phyloP scores from a whole-genome alignment of 2,329 filamentous ascomycete species.

The Byssothecium circinans region DNA sequence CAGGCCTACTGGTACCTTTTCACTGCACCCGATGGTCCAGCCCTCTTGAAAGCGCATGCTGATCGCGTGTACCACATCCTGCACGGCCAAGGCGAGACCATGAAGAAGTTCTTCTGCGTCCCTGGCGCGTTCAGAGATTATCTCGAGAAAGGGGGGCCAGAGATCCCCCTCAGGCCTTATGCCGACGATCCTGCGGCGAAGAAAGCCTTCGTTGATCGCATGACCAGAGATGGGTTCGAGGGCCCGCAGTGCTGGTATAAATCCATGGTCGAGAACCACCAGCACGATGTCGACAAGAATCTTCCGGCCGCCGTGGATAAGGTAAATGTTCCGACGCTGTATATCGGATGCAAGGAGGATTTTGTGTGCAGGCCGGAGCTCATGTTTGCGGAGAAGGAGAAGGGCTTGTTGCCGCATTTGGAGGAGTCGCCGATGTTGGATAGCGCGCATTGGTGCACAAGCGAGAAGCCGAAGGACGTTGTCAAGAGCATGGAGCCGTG shows the following conservation, averaged over 20 bases:
- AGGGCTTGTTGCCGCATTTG: slow-evolving; percentile 26
- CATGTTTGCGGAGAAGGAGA: slow-evolving; percentile 23
- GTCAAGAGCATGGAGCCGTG: background rate
- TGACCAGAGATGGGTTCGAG: slow-evolving; percentile 29
- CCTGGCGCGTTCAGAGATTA: slow-evolving; percentile 37
- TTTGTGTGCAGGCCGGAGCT: slow-evolving; percentile 29
- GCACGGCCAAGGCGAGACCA: slow-evolving; percentile 38
- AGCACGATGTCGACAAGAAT: slow-evolving; percentile 24
- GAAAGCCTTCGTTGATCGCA: slow-evolving; percentile 31
- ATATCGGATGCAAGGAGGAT: slow-evolving; percentile 32
- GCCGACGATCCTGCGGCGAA: slow-evolving; percentile 27
- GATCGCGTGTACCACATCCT: slow-evolving; percentile 40
- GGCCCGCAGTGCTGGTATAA: slow-evolving; percentile 40
- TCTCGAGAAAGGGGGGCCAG: slow-evolving; percentile 5
- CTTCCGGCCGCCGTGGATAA: slow-evolving; percentile 10
- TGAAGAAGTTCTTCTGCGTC: slow-evolving; percentile 41
- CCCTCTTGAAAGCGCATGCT: slow-evolving; percentile 40
- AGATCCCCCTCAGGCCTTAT: slow-evolving; percentile 27
- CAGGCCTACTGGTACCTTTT: slow-evolving; percentile 53
- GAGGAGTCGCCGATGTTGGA: slow-evolving; percentile 25
- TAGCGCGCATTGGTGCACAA: slow-evolving; percentile 33
- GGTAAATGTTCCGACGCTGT: slow-evolving; percentile 40
- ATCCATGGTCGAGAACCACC: slow-evolving; percentile 21
- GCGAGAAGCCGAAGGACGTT: slow-evolving; percentile 5
- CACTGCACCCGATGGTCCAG: slow-evolving; percentile 37